Conservation (phyloP, 2,329 filamentous ascomycete species). For the Hortaea werneckii region DNA sequence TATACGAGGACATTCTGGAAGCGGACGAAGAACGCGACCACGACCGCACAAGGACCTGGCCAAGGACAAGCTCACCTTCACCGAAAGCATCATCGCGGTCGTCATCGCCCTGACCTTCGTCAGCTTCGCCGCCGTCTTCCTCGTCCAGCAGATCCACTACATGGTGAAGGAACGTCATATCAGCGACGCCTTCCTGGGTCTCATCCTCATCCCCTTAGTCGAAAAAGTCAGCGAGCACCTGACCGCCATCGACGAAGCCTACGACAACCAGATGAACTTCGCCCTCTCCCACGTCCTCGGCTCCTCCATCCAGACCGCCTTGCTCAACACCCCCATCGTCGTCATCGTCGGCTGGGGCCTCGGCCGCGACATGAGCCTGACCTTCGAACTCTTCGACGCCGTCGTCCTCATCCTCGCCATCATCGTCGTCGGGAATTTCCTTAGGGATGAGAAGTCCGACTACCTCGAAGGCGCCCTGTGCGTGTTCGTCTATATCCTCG, state of each 20-base stretch:
- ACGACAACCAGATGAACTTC: conserved; percentile 67
- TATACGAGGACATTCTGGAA: conserved; percentile 67
- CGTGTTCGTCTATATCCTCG: conserved; percentile 57
- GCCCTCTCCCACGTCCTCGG: conserved; percentile 78
- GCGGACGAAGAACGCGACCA: conserved; percentile 58
- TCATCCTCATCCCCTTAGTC: conserved; percentile 71
- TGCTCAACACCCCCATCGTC: conserved; percentile 76
- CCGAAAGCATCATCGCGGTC: conserved; percentile 60
- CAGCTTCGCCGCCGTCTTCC: conserved; percentile 60
- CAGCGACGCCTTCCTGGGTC: conserved; percentile 51
- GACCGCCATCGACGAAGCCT: conserved; percentile 75
- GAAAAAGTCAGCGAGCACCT: conserved; percentile 81
- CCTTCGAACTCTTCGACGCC: conserved; percentile 82
- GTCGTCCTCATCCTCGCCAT: conserved; percentile 73
- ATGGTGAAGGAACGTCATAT: conserved; percentile 42
- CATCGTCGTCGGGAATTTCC: conserved; percentile 61
- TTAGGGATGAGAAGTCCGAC: conserved; percentile 80
- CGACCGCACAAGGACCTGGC: conserved; percentile 49
- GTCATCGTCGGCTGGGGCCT: conserved; percentile 78
- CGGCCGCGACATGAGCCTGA: conserved; percentile 59
- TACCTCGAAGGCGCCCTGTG: conserved; percentile 80
- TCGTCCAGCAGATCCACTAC: conserved; percentile 64
- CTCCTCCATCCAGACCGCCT: conserved; percentile 77
- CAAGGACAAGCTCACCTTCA: conserved; percentile 63
- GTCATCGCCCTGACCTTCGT: conserved; percentile 57